Base-by-base conservation (phyloP, 2,329 filamentous ascomycete species). In the Epichloe sibirici region DNA sequence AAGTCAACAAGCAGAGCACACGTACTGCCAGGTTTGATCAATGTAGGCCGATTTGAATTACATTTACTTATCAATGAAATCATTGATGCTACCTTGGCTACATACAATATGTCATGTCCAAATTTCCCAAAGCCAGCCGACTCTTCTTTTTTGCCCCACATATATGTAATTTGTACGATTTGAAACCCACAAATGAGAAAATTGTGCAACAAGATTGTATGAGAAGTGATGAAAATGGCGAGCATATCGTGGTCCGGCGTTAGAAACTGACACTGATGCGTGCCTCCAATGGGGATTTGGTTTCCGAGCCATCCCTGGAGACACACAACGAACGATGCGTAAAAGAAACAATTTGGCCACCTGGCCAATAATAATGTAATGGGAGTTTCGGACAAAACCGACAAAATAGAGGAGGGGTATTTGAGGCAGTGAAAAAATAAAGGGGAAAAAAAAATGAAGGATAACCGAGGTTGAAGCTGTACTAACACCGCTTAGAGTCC, bases 401-500 rank as follows among this genome's bases (percentile, higher is more conserved):
- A 17, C 0, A 15, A 45, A 17, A 45, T 9, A 21, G 48, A 51
- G 34, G 4, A 25, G n/a, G 42, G 49, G 48, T 49, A 49, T 49
- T 49, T 42, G 37, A 38, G 37, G 37, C 12, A 35, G 7, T 15
- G n/a, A 40, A 39, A 8, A 39, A 28, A 40, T 11, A 2, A 17
- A 12, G 13, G 3, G 13, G 3, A 17, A 42, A 17, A 42, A 7
- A 37, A 42, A 50, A 35, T 17, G 45, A n/a, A 35, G 38, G 31
- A 23, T 53, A 6, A 4, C 8, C n/a, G 34, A 31, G n/a, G 5
- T 7, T 13, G 13, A 21, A 17, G 13, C 37, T 23, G 45, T 47
- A 23, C 17, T 3, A 15, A 17, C 13, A 12, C n/a, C 28, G 6
- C n/a, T 61, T 55, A 68, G 53, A 63, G 63, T 12, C 64, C 62